Conservation (phyloP, 2,329 filamentous ascomycete species). For the Colletotrichum neosansevieriae region DNA sequence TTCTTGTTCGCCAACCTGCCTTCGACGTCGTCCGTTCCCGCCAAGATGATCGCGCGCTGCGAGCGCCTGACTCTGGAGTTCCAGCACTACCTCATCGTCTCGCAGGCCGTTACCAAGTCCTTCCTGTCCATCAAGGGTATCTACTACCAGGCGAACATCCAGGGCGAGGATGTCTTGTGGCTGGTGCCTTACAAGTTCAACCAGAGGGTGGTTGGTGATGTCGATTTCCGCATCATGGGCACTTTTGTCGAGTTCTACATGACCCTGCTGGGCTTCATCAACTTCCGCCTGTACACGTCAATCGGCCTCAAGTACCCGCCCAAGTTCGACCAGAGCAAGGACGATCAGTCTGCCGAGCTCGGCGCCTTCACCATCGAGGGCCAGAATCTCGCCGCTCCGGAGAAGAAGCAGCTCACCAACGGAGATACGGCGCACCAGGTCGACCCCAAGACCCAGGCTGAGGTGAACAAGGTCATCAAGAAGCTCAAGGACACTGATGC, state of each 20-base stretch:
- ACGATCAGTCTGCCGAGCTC: slow-evolving; percentile 90
- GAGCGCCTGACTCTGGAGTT: slow-evolving; percentile 95
- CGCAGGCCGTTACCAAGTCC: slow-evolving; percentile 91
- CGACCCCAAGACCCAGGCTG: slow-evolving; percentile 72
- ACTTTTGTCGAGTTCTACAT: slow-evolving; percentile 99
- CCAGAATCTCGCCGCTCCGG: slow-evolving; percentile 67
- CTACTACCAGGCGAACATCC: slow-evolving; percentile 98
- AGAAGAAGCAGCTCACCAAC: slow-evolving; percentile 65
- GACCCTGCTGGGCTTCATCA: slow-evolving; percentile 93
- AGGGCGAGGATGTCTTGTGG: slow-evolving; percentile 97
- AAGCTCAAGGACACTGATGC: slow-evolving; percentile 71
- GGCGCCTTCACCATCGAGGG: slow-evolving; percentile 92
- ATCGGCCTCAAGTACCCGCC: slow-evolving; percentile 95
- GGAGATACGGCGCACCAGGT: slow-evolving; percentile 63
- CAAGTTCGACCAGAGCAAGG: slow-evolving; percentile 88
- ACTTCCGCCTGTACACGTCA: slow-evolving; percentile 93
- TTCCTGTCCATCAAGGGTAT: slow-evolving; percentile 99
- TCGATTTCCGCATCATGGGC: slow-evolving; percentile 99
- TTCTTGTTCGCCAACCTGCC: slow-evolving; percentile 98
- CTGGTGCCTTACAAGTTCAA: slow-evolving; percentile 98
- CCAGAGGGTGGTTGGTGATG: slow-evolving; percentile 90
- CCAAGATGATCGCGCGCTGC: slow-evolving; percentile 95
- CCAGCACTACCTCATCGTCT: slow-evolving; percentile 95
- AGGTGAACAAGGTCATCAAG: slow-evolving; percentile 76
- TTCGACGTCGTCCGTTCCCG: slow-evolving; percentile 87